Percentiles rank a stretch among this genome's conserved stretches.
These are phyloP conservation scores for Pleomassaria siparia DNA, from an alignment of 2,329 filamentous ascomycete species.

Conservation along the genomic window DNA sequence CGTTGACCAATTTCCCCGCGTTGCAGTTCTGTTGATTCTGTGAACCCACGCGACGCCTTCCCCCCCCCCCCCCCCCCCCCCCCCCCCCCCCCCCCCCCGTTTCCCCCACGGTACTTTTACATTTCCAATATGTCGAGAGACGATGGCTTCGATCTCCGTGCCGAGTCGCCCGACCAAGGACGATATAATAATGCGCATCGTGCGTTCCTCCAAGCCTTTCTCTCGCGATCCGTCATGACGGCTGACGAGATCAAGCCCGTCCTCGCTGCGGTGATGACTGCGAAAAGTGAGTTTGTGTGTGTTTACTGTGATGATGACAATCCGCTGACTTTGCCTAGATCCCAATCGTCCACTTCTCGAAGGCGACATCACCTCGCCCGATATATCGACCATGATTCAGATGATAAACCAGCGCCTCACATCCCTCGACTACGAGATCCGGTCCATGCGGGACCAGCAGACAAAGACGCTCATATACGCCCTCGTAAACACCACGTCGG, in stretches of 20 bases:
- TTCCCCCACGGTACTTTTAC: not conserved
- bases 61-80: too few species aligned
- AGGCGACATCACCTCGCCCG: slow-evolving; percentile 67
- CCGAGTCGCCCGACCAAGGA: not conserved
- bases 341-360: slow-evolving; percentile 52
- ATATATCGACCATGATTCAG: slow-evolving; percentile 69
- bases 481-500: slow-evolving; percentile 84
- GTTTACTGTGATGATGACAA: not conserved
- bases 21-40: not conserved
- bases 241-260: slow-evolving; percentile 71
- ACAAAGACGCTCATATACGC: slow-evolving; percentile 71
- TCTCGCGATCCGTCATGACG: slow-evolving; percentile 77
- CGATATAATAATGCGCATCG: slow-evolving; percentile 69
- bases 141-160: not conserved
- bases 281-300: slow-evolving; percentile 48
- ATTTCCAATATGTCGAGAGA: slow-evolving; percentile 1
- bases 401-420: slow-evolving; percentile 72
- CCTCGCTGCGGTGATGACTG: slow-evolving; percentile 72
- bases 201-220: slow-evolving; percentile 86
- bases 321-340: slow-evolving; percentile 16
- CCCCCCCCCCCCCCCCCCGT: too few species aligned
- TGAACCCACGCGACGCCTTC: not conserved
- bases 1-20: not conserved
- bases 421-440: slow-evolving; percentile 84
- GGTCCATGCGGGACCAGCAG: slow-evolving; percentile 69